Evolutionary conservation across 257 asterid genomes (phyloP), one percentile per base, ranked within the genome.

Genomic region (Catharanthus roseus): DNA sequence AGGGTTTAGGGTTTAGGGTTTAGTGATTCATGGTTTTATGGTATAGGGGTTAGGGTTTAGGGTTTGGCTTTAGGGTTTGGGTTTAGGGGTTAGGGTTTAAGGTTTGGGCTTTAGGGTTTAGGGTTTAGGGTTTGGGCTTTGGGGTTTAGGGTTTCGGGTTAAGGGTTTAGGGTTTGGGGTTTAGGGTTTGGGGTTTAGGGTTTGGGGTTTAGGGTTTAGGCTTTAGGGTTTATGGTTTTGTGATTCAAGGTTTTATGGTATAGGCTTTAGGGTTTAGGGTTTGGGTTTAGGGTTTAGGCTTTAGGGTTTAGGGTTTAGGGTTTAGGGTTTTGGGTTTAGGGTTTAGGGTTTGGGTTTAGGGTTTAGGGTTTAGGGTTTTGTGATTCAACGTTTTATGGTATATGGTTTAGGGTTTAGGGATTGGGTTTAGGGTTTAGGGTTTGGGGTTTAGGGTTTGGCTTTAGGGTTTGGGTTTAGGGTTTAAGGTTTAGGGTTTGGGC

Each of bases 381-480:
- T n/a, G n/a, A n/a, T n/a, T 45, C 50, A 45, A 45, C 42, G 60
- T 15, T 7, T 29, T 49, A 21, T n/a, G n/a, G n/a, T n/a, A n/a
- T n/a, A n/a, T n/a, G n/a, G n/a, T n/a, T n/a, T n/a, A n/a, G n/a
- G n/a, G n/a, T n/a, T n/a, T n/a, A n/a, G n/a, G n/a, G n/a, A n/a
- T n/a, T n/a, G n/a, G n/a, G 72, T 68, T 45, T 45, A 47, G 72
- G 72, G 61, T 68, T 68, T 45, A 47, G 72, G 72, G 61, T 68
- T 68, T 45, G 28, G 72, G 72, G 61, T 68, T 67, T 41, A 41
- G 56, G 71, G 71, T 49, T 68, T 67, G 50, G 72, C n/a, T n/a
- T n/a, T n/a, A n/a, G n/a, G n/a, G n/a, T n/a, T n/a, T n/a, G n/a
- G 72, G 72, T 68, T 68, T 68, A 68, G 72, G 72, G 72, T 68